A percentile compares a stretch with the other conserved stretches of the same genome.
These are phyloP conservation scores for Colletotrichum lini DNA, from an alignment of 2,329 filamentous ascomycete species.

Conservation along the genomic window DNA sequence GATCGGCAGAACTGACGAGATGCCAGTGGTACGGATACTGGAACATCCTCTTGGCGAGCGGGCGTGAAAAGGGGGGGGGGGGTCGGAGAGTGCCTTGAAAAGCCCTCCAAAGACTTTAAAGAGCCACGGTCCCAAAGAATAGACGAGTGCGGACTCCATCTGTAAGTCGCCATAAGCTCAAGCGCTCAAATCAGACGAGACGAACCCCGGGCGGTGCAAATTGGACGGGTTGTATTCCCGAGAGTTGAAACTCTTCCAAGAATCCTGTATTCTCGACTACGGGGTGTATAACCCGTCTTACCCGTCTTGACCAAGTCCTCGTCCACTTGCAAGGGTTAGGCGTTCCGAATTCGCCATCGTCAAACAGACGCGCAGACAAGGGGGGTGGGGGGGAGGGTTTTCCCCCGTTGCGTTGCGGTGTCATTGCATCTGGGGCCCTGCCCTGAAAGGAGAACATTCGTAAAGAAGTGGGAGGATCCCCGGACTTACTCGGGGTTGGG, in stretches of 20 bases:
- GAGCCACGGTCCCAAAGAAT: too few relatives aligned
- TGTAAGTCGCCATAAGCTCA: neutral
- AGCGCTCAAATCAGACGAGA: conserved; percentile 18
- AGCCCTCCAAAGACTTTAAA: too few relatives aligned
- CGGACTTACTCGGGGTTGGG: neutral
- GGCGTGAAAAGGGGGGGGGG: neutral
- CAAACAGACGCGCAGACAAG: conserved; percentile 2
- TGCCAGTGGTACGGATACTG: neutral
- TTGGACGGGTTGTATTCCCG: neutral
- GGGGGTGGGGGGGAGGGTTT: neutral
- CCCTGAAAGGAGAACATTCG: too few relatives aligned
- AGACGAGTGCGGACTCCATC: too few relatives aligned
- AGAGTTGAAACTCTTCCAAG: conserved; percentile 18
- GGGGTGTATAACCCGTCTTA: neutral
- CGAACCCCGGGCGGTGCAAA: neutral
- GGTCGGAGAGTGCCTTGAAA: too few relatives aligned
- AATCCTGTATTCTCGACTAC: conserved; percentile 1
- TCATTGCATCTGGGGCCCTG: conserved; percentile 17
- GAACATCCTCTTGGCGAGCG: neutral
- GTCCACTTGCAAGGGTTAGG: conserved; percentile 15
- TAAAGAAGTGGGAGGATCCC: neutral
- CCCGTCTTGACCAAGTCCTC: neutral
- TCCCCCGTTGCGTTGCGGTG: neutral
- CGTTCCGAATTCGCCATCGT: neutral
- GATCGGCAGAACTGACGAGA: neutral